Evolutionary conservation across 2,329 filamentous ascomycete genomes (phyloP), one percentile per base, ranked within the genome.

Genomic region (Pseudopithomyces chartarum): DNA sequence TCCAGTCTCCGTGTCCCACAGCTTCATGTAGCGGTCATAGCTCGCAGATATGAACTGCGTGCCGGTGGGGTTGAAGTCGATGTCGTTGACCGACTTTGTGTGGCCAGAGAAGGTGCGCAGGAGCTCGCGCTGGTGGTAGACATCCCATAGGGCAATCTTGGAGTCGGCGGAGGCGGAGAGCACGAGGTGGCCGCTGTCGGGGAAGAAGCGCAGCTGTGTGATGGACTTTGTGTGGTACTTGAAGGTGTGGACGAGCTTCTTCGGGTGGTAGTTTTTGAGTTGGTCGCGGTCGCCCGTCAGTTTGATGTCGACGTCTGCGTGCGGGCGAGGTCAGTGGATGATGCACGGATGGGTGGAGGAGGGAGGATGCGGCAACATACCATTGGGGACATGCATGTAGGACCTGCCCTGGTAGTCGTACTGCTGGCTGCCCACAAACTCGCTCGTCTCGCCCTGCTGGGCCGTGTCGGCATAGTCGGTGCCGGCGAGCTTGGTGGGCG

Each of bases 1-100:
- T 44, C 95, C 95, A 20, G 91, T 97, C 77, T 99, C 95, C 0
- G 94, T 97, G 69, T 99, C 95, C 95, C 95, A 99, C 29, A 99
- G 84, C 78, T 98, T 97, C 81, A 98, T 97, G 80, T 91, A 90
- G 52, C 94, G 90, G 75, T 99, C 95, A 76, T 96, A 99, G 15
- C 91, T 95, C 1, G 91, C 90, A 2, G 93, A 93, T 23, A 99
- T 79, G 81, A 99, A 99, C 53, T 90, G 90, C 11, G 86, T 90
- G 51, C 95, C 95, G 32, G 87, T 84, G 3, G 83, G 83, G 69
- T 93, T 92, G 84, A 98, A 98, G 66, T 90, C 90, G 43, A 95
- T 86, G 72, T 97, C 94, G 26, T 93, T 94, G 23, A 98, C 83
- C 17, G 92, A 90, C 77, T 97, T 98, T 33, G 84, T 88, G 75